Evolutionary conservation across 495 filamentous ascomycete genomes (phyloP).

Genomic region (Penicillium fimorum): DNA sequence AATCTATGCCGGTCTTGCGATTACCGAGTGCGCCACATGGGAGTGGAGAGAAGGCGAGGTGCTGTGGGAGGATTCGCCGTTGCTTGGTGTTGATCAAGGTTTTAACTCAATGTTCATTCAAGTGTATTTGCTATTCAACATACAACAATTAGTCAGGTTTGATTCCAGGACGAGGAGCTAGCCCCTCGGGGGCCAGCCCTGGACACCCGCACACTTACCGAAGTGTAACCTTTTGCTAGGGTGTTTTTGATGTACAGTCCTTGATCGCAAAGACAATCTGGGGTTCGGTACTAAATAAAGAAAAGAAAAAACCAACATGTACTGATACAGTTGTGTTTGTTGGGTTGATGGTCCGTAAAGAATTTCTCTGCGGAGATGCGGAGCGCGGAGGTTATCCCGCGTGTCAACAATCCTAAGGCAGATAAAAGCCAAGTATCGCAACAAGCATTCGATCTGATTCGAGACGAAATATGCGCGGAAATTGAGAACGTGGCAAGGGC

Average conservation of each 20-base stretch:
- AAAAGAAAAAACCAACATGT: not conserved
- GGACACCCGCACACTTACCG: constrained; percentile 2
- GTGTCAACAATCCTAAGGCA: not conserved
- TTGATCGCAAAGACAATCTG: not conserved
- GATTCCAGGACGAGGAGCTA: not conserved
- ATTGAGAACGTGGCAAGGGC: constrained; percentile 7
- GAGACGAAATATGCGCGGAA: not conserved
- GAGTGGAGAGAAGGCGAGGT: not conserved
- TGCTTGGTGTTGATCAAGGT: not conserved
- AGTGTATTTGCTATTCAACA: not conserved
- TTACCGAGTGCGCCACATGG: constrained; percentile 10
- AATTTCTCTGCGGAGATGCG: constrained; percentile 12
- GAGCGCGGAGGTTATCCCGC: constrained; percentile 9
- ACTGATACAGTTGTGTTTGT: not conserved
- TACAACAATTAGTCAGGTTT: not conserved
- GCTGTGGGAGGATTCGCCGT: not conserved
- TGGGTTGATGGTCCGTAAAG: constrained; percentile 5
- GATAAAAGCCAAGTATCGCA: not conserved
- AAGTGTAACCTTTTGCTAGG: not conserved
- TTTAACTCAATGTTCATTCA: not conserved
- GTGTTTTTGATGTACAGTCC: not conserved
- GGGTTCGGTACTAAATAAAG: not conserved
- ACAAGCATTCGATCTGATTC: not conserved
- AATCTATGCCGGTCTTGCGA: not conserved
- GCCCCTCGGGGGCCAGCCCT: not conserved